These are phyloP conservation scores for Apodospora peruviana DNA, from an alignment of 495 filamentous ascomycete genomes.

Conservation along the genomic window DNA sequence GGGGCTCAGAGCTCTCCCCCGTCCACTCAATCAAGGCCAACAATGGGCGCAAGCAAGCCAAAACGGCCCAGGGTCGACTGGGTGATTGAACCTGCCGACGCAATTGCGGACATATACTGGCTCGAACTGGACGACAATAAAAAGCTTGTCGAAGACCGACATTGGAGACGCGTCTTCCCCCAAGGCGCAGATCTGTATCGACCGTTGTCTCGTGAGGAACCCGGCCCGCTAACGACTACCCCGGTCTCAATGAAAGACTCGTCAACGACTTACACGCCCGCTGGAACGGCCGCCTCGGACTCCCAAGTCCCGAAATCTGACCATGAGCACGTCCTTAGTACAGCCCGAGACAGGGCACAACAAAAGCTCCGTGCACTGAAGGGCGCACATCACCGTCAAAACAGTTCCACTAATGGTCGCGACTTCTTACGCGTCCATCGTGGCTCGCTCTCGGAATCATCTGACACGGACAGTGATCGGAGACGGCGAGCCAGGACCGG, in stretches of 20 bases:
- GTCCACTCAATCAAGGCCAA: slow-evolving; percentile 23
- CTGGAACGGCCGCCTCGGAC: slow-evolving; percentile 12
- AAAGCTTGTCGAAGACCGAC: slow-evolving; percentile 63
- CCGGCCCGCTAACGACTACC: slow-evolving; percentile 9
- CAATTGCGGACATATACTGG: slow-evolving; percentile 83
- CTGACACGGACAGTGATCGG: slow-evolving; percentile 41
- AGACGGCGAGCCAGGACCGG: slow-evolving; percentile 28
- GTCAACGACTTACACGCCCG: slow-evolving; percentile 6
- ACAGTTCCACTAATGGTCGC: slow-evolving; percentile 31
- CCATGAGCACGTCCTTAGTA: slow-evolving; percentile 25
- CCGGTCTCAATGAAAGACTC: slow-evolving; percentile 20
- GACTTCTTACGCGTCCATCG: slow-evolving; percentile 34
- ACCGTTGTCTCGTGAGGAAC: slow-evolving; percentile 15
- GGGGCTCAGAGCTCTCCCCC: slow-evolving; percentile 26
- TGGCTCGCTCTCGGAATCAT: slow-evolving; percentile 40
- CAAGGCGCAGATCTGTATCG: slow-evolving; percentile 19
- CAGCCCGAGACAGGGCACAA: slow-evolving; percentile 38
- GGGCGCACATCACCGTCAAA: slow-evolving; percentile 41
- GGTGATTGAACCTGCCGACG: slow-evolving; percentile 69
- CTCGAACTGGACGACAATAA: slow-evolving; percentile 73
- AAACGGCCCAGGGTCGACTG: slow-evolving; percentile 72
- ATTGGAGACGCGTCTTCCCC: slow-evolving; percentile 66
- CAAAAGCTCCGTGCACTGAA: slow-evolving; percentile 46
- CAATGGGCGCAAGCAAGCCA: slow-evolving; percentile 36
- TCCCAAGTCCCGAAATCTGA: slow-evolving; percentile 14